Evolutionary conservation across 768 basidiomycete genomes (phyloP).

Genomic region (Tylopilus intermedius): DNA sequence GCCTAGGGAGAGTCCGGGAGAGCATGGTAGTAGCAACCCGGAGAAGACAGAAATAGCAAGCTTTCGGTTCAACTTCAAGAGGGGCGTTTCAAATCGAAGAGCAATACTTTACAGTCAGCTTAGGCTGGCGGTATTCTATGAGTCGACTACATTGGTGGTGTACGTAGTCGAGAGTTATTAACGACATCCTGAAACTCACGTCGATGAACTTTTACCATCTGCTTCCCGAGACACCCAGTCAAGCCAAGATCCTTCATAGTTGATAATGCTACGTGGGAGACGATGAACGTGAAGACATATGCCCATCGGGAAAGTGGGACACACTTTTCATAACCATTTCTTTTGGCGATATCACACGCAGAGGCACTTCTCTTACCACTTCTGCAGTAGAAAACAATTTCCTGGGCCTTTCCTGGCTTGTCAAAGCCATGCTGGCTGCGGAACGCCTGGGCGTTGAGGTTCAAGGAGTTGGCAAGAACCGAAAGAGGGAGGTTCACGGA

Average conservation of each 20-base stretch:
- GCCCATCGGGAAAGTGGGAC: constrained; percentile 21
- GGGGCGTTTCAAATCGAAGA: neutral
- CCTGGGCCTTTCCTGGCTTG: constrained; percentile 65
- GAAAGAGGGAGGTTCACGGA: constrained; percentile 87
- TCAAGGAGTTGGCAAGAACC: constrained; percentile 62
- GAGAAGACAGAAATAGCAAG: neutral
- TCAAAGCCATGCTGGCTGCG: constrained; percentile 63
- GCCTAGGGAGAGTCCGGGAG: constrained; percentile 14
- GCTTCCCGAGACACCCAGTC: constrained; percentile 68
- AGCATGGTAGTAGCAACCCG: constrained; percentile 13
- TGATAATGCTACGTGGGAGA: constrained; percentile 43
- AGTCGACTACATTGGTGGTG: neutral
- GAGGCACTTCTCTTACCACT: constrained; percentile 80
- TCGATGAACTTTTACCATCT: constrained; percentile 31
- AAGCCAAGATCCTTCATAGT: constrained; percentile 85
- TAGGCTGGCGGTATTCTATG: neutral
- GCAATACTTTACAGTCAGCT: too few relatives aligned
- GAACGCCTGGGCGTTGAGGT: constrained; percentile 53
- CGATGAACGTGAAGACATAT: neutral
- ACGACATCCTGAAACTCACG: neutral
- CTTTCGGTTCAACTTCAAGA: neutral
- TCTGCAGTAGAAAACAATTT: constrained; percentile 86
- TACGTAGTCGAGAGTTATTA: neutral
- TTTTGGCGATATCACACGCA: constrained; percentile 75
- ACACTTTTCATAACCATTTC: constrained; percentile 79